Evolutionary conservation across 2,329 filamentous ascomycete genomes (phyloP).

Genomic region (Chaetothyriales sp.): DNA sequence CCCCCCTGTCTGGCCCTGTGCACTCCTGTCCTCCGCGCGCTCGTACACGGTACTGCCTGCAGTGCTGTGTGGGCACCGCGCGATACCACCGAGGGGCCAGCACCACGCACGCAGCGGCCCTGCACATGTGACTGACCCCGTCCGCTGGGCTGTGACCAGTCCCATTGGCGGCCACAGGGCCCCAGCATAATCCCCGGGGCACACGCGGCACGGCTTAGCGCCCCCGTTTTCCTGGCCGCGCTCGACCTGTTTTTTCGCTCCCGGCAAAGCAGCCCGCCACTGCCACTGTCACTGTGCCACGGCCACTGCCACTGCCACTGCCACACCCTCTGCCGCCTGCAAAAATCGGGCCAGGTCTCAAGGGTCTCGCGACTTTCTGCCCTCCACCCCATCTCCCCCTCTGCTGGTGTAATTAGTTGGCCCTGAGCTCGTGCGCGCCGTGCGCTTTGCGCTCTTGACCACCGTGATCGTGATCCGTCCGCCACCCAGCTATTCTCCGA

Average conservation of each 20-base stretch:
- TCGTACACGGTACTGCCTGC: background rate
- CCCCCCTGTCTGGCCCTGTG: too few relatives aligned
- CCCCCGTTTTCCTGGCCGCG: background rate
- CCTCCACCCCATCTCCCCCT: background rate
- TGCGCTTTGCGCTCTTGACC: background rate
- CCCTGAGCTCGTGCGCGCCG: background rate
- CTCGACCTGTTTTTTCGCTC: background rate
- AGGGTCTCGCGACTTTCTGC: background rate
- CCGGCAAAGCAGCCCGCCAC: background rate
- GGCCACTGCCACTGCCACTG: background rate
- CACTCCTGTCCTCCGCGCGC: too few relatives aligned
- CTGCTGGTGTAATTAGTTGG: background rate
- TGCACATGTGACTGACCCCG: background rate
- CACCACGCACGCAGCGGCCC: background rate
- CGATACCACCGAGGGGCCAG: background rate
- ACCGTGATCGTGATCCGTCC: background rate
- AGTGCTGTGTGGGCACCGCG: background rate
- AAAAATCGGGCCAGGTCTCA: background rate
- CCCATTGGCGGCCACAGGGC: background rate
- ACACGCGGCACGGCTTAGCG: background rate
- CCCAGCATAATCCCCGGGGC: background rate
- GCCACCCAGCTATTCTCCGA: background rate
- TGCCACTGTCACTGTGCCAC: background rate
- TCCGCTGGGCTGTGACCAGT: background rate
- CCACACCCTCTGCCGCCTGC: background rate